Base-by-base conservation (phyloP, 2,329 filamentous ascomycete species). In the Aspergillus alliaceus region DNA sequence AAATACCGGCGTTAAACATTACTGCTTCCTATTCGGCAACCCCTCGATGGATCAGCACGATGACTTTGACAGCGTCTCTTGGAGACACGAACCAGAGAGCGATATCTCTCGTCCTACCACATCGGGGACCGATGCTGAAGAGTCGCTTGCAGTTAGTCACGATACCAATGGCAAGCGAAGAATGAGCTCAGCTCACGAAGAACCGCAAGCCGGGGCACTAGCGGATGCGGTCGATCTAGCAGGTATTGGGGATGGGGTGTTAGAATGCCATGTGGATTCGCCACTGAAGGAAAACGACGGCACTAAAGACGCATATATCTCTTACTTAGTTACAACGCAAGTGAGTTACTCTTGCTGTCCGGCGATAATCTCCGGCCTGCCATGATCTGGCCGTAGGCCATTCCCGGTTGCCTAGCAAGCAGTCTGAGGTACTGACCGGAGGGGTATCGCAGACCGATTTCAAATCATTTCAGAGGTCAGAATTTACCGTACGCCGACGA, bases 241-340 rank as follows among this genome's bases (percentile, higher is more conserved):
- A 46, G 80, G 90, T 53, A 88, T 88, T 59, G 83, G 82, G 35
- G 82, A 86, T 64, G 93, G 96, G 64, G 83, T 85, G 56, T 83
- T 99, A 42, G 90, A 96, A 70, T 97, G 93, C 72, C 86, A 80
- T 18, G 93, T 99, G 18, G 86, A 86, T 54, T 85, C 88, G 57
- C 92, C 95, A 20, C 84, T 93, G 75, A 98, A 97, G 77, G 95
- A 98, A 80, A 95, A 93, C 69, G 91, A 97, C 69, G 93, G 95
- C 48, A 96, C 93, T 58, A 97, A 97, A 76, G 95, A 97, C 76
- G 90, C 91, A 53, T 99, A 96, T 78, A 89, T 98, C 57, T 98
- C 95, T 11, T 99, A 99, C 74, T 82, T 96, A 50, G 90, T 99
- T 64, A 95, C 90, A 44, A 97, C 95, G 53, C 83, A 93, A 77